Conservation (phyloP, 2,329 filamentous ascomycete genomes). For the Alternaria gaisen region DNA sequence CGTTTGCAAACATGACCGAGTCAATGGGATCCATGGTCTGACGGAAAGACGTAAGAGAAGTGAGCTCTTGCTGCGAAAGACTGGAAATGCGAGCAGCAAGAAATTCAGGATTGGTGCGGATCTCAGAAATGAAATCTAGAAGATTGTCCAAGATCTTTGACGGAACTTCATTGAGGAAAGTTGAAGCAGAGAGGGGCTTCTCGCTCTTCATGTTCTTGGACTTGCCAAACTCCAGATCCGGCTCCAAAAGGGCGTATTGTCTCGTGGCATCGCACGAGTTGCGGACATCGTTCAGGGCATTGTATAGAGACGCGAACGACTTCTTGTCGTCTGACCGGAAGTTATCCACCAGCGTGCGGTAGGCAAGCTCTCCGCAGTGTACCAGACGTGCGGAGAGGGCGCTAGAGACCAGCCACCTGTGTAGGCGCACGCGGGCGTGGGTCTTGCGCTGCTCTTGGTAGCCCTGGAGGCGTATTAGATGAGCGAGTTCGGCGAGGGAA, state of each 20-base stretch:
- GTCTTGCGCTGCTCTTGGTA: constrained; percentile 84
- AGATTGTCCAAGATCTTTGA: constrained; percentile 77
- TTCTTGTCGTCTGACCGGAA: constrained; percentile 83
- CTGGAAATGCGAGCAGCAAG: constrained; percentile 81
- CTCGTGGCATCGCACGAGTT: constrained; percentile 78
- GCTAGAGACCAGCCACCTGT: constrained; percentile 77
- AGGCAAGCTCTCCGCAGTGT: constrained; percentile 76
- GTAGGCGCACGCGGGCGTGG: constrained; percentile 75
- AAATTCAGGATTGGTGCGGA: constrained; percentile 88
- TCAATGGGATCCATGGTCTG: constrained; percentile 82
- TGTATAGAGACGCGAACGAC: constrained; percentile 76
- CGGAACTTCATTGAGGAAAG: constrained; percentile 73
- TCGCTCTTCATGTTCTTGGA: constrained; percentile 51
- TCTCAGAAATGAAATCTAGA: constrained; percentile 79
- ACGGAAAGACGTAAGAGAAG: constrained; percentile 79
- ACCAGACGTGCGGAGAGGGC: constrained; percentile 78
- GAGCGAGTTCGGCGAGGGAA: constrained; percentile 78
- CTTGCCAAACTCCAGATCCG: constrained; percentile 69
- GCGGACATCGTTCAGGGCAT: constrained; percentile 80
- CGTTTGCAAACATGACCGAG: constrained; percentile 78
- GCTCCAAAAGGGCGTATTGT: constrained; percentile 75
- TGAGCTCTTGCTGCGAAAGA: constrained; percentile 78
- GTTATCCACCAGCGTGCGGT: constrained; percentile 78
- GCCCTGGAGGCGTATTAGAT: constrained; percentile 78
- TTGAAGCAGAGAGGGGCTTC: constrained; percentile 55